Base-by-base conservation (phyloP, 495 filamentous ascomycete genomes). In the Pyrenula massariospora region DNA sequence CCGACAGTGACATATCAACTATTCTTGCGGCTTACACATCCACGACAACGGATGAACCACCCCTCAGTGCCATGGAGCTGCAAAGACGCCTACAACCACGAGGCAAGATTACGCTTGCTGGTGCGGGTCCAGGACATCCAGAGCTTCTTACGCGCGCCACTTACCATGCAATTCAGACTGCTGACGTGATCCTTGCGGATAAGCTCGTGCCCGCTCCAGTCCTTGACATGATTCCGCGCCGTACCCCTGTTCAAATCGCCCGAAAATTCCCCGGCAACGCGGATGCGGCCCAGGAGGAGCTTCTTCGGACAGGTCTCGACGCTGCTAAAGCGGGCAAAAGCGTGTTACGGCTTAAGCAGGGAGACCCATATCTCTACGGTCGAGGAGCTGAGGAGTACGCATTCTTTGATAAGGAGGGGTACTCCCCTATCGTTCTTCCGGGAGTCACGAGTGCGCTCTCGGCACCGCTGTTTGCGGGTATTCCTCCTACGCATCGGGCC, bases 201-300 rank as follows among this genome's bases (percentile, higher is more conserved):
- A 98, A 98, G 68, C 88, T 98, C 52, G 93, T 98, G 2, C 93
- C 93, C 0, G 76, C 86, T 1, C 84, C 87, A 5, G 87, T 98
- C 5, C 72, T 98, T 12, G 86, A 89, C 55, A 81, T 97, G 11
- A 87, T 96, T 57, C 94, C 93, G 23, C 88, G 94, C 19, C 80
- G 93, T 47, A 92, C 91, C 19, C 84, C 86, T 22, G 84, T 98
- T 15, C 82, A 89, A 62, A 97, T 97, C 63, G 93, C 93, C 8
- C 86, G 91, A 59, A 98, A 98, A 69, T 98, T 97, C 67, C 93
- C 93, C 10, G 93, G 93, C 12, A 97, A 97, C 62, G 93, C 93
- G 36, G 93, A 98, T 59, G 82, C 81, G 42, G 93, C 93, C 0
- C 94, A 98, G 66, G 84, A 88, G 58, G 93, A 98, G 68, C 82